Conservation (phyloP, 2,329 filamentous ascomycete genomes). For the Clarireedia paspali region DNA sequence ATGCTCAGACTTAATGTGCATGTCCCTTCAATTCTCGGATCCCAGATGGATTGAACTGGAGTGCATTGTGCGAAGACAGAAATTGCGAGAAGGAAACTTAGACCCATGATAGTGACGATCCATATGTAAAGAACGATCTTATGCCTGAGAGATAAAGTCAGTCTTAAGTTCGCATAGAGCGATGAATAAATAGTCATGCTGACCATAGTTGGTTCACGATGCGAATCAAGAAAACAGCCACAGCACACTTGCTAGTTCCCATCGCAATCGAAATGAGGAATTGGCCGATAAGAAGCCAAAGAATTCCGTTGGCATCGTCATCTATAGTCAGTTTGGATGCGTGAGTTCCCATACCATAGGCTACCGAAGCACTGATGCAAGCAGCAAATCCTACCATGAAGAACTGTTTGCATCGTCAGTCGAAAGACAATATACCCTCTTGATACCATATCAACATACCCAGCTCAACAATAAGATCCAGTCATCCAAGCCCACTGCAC, state of each 20-base stretch:
- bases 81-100: background rate
- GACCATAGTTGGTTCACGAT: constrained; percentile 3
- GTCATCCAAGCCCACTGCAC: background rate
- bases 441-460: background rate
- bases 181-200: background rate
- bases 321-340: background rate
- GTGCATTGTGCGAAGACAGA: background rate
- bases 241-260: constrained; percentile 6
- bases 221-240: background rate
- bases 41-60: background rate
- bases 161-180: background rate
- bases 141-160: background rate
- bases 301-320: background rate
- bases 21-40: background rate
- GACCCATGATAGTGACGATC: background rate
- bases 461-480: background rate
- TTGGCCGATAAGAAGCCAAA: constrained; percentile 5
- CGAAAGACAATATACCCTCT: too few species aligned
- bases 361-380: background rate
- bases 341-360: constrained; percentile 1
- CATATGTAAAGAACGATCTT: background rate
- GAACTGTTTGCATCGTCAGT: background rate
- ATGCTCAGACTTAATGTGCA: background rate
- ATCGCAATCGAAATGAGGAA: background rate
- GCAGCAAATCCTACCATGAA: background rate